phyloP scores from a whole-genome alignment of 2,329 filamentous ascomycete species.

The Diplodia scrobiculata region DNA sequence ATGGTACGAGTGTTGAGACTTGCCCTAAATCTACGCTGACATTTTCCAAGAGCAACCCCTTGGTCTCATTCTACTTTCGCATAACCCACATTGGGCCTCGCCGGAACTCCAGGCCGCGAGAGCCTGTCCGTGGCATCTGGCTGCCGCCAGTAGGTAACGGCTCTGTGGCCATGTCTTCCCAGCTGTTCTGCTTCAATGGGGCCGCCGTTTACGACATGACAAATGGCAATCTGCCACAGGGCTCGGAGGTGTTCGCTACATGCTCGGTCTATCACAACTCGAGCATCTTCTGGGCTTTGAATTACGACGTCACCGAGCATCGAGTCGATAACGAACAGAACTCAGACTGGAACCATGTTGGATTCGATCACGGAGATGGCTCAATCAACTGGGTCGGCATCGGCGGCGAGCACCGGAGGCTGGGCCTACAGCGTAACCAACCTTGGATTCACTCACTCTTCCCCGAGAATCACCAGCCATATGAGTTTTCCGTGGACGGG shows the following conservation, averaged over 20 bases:
- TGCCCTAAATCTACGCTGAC: not conserved
- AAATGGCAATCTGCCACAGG: not conserved
- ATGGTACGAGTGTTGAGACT: not conserved
- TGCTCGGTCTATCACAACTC: constrained; percentile 15
- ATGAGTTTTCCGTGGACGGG: not conserved
- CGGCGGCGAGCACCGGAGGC: not conserved
- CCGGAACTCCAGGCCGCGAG: not conserved
- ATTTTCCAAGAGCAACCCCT: not conserved
- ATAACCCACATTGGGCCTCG: not conserved
- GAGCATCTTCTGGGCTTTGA: constrained; percentile 19
- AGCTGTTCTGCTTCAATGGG: constrained; percentile 17
- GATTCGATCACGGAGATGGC: constrained; percentile 2
- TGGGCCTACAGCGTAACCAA: not conserved
- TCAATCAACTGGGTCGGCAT: constrained; percentile 6
- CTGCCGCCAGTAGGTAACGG: not conserved
- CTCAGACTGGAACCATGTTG: constrained; percentile 11
- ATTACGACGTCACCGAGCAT: constrained; percentile 7
- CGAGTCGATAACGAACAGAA: not conserved
- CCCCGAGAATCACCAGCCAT: constrained; percentile 14
- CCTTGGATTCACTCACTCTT: constrained; percentile 15
- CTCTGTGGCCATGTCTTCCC: not conserved
- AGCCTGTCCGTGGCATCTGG: not conserved
- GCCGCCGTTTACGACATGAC: not conserved
- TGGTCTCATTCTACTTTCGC: constrained; percentile 5
- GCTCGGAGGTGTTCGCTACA: not conserved